Percentiles rank a stretch among this genome's conserved stretches.
phyloP scores from a whole-genome alignment of 805 yeast genomes.

The Teunomyces gatunensis region DNA sequence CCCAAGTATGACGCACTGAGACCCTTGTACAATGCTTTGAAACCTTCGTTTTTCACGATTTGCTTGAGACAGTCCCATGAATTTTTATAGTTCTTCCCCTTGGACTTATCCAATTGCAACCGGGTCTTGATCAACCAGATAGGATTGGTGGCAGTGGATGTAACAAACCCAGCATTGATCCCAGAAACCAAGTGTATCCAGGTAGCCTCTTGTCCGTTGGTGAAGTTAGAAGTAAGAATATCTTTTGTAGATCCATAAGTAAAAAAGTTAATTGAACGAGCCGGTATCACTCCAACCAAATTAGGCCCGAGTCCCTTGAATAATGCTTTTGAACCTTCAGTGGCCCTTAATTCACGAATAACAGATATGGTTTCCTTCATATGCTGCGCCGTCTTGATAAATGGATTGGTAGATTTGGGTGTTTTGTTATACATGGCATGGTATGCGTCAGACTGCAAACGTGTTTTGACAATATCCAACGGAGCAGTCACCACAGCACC shows the following conservation, averaged over 20 bases:
- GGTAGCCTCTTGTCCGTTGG: constrained; percentile 74
- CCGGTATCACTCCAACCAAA: constrained; percentile 96
- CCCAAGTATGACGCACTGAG: constrained; percentile 92
- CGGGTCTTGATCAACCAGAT: constrained; percentile 97
- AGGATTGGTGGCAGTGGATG: constrained; percentile 96
- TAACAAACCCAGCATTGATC: constrained; percentile 86
- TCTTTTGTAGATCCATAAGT: constrained; percentile 95
- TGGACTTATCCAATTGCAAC: constrained; percentile 81
- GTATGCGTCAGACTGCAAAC: constrained; percentile 88
- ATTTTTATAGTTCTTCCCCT: constrained; percentile 66
- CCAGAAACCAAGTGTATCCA: constrained; percentile 87
- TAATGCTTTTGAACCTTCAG: constrained; percentile 82
- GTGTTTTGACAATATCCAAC: constrained; percentile 91
- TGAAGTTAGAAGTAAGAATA: constrained; percentile 59
- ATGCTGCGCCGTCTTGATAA: constrained; percentile 60
- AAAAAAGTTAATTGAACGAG: constrained; percentile 93
- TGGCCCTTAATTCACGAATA: constrained; percentile 59
- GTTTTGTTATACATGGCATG: constrained; percentile 52
- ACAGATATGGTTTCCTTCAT: constrained; percentile 80
- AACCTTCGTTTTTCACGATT: constrained; percentile 73
- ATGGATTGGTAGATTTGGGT: constrained; percentile 33
- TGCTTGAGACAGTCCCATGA: constrained; percentile 80
- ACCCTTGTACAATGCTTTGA: constrained; percentile 82
- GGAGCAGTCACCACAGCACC: constrained; percentile 96
- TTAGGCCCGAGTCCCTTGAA: constrained; percentile 97